These are phyloP conservation scores for Phyllosticta citriasiana DNA, from an alignment of 2,329 filamentous ascomycete genomes.

Conservation along the genomic window DNA sequence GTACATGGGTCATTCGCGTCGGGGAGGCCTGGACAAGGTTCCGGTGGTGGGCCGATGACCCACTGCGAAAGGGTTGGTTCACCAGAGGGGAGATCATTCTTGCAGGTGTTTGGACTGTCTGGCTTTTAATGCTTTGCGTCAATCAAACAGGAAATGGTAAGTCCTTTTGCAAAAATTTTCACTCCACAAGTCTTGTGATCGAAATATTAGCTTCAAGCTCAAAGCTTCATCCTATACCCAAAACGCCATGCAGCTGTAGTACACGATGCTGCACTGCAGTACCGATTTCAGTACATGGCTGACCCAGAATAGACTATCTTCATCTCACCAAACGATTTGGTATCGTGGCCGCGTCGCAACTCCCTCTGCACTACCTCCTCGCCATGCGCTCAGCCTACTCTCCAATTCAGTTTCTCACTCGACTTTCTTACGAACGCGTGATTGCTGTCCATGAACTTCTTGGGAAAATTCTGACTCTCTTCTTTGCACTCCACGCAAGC, in stretches of 20 bases:
- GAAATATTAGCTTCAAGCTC: neutral
- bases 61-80: conserved; percentile 36
- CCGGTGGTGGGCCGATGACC: conserved; percentile 37
- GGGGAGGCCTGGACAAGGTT: conserved; percentile 20
- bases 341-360: conserved; percentile 48
- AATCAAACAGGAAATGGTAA: conserved; percentile 45
- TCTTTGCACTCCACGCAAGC: conserved; percentile 42
- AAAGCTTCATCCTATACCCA: too few species aligned
- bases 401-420: conserved; percentile 42
- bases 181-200: too few species aligned
- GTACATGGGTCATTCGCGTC: conserved; percentile 18
- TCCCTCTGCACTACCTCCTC: conserved; percentile 50
- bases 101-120: conserved; percentile 40
- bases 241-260: neutral
- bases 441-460: conserved; percentile 47
- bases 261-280: neutral
- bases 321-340: conserved; percentile 54
- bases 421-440: conserved; percentile 40
- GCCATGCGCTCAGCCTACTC: conserved; percentile 41
- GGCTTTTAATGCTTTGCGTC: conserved; percentile 42
- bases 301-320: conserved; percentile 43
- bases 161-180: conserved; percentile 13
- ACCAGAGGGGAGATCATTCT: conserved; percentile 42
- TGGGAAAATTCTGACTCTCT: conserved; percentile 42
- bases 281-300: neutral